Conservation (phyloP, 176 grass and related monocot species). For the Zea luxurians region DNA sequence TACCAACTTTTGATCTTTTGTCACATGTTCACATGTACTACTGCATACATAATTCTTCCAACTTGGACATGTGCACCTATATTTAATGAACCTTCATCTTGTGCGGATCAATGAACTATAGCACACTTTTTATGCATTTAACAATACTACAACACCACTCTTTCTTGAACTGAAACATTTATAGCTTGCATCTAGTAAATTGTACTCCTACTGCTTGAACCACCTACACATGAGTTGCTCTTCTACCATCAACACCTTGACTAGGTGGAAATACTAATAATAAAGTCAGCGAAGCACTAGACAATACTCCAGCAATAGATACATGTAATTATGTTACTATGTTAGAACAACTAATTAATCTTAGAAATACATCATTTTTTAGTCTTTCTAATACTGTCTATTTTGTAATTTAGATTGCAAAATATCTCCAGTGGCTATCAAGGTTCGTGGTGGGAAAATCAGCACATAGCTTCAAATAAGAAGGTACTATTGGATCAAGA, state of each 20-base stretch:
- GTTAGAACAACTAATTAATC: slow-evolving; percentile 26
- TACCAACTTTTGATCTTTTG: too few species aligned
- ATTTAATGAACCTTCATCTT: too few species aligned
- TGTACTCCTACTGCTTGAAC: not conserved
- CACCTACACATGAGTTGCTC: not conserved
- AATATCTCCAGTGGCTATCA: slow-evolving; percentile 5
- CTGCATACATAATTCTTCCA: too few species aligned
- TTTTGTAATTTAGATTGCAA: slow-evolving; percentile 16
- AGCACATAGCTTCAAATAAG: not conserved
- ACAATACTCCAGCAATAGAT: slow-evolving; percentile 2
- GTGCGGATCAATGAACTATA: too few species aligned
- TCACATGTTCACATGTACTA: too few species aligned
- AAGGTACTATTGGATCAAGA: slow-evolving; percentile 28
- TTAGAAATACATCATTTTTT: slow-evolving; percentile 3
- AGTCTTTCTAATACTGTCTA: slow-evolving; percentile 20
- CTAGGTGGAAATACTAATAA: not conserved
- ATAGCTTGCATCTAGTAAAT: too few species aligned
- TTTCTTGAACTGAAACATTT: too few species aligned
- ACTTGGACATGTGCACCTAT: too few species aligned
- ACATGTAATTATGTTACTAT: not conserved
- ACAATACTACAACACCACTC: too few species aligned
- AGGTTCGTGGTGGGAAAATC: not conserved
- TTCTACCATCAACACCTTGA: too few species aligned
- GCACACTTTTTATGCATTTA: too few species aligned
- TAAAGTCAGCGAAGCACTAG: not conserved